Evolutionary conservation across 192 early-diverging fungal species (phyloP).

Genomic region (Phlyctochytrium arcticum): DNA sequence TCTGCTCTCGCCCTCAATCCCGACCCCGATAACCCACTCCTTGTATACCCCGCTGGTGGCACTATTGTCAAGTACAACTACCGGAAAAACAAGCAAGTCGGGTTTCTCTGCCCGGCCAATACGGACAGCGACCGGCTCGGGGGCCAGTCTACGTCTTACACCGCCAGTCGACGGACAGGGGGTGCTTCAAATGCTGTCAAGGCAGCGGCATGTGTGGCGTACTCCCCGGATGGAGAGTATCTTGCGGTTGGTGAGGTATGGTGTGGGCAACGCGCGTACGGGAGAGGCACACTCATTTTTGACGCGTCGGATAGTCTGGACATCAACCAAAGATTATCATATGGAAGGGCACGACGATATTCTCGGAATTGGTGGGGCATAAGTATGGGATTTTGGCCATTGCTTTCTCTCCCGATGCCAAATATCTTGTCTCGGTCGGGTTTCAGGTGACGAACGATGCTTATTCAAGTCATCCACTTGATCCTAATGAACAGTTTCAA

Average conservation of each 20-base stretch:
- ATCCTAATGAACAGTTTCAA: not conserved
- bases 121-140: not conserved
- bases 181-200: conserved; percentile 33
- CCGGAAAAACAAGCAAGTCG: conserved; percentile 60
- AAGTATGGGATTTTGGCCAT: conserved; percentile 71
- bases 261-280: not conserved
- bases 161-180: conserved; percentile 23
- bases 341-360: conserved; percentile 56
- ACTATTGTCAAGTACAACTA: conserved; percentile 73
- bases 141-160: no score
- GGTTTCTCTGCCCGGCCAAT: conserved; percentile 33
- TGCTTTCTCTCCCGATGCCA: conserved; percentile 67
- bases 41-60: conserved; percentile 76
- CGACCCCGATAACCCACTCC: conserved; percentile 31
- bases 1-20: conserved; percentile 52
- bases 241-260: conserved; percentile 75
- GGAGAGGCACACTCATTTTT: no score
- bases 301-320: conserved; percentile 46
- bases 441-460: conserved; percentile 49
- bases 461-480: not conserved
- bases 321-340: conserved; percentile 75
- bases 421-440: conserved; percentile 69
- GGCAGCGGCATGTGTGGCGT: conserved; percentile 67
- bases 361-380: conserved; percentile 66
- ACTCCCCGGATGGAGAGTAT: conserved; percentile 63